Base-by-base conservation (phyloP, 2,329 filamentous ascomycete species). In the Bisporella sp. region DNA sequence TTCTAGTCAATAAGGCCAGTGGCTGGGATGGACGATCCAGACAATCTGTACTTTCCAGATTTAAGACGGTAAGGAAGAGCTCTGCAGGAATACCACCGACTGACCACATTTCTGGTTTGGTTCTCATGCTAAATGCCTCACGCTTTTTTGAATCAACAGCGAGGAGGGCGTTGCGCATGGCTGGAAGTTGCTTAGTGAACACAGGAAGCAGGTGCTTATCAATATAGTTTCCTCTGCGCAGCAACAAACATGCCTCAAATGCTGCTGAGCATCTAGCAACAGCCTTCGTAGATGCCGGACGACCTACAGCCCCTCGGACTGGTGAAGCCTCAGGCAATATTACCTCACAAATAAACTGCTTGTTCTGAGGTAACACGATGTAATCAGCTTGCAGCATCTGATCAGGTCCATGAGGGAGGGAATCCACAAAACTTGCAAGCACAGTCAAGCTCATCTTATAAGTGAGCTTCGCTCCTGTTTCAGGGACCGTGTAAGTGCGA, bases 241-340 rank as follows among this genome's bases (percentile, higher is more conserved):
- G 74, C 54, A 81, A 65, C 1, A 89, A 65, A 62, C 91, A 96
- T 46, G 86, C 81, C 61, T 90, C 81, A 64, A 92, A 97, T 0
- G 93, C 92, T 3, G 91, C 92, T 0, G 91, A 89, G 57, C 88
- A 89, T 66, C 93, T 95, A 4, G 93, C 92, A 13, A 85, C 70
- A 31, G 82, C 75, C 66, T 96, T 97, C 51, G 77, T 87, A 6
- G 73, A 65, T 49, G 84, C 80, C 0, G 80, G 70, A 6, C 70
- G 73, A 5, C 93, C 92, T 9, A 75, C 73, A 5, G 79, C 75
- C 31, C 79, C 82, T 49, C 76, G 78, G 35, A 96, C 71, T 0
- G 89, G 89, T 0, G 89, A 87, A 28, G 75, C 76, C 9, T 83
- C 78, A 0, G 93, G 92, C 29, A 99, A 71, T 8, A 89, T 75